These are phyloP conservation scores for Diophrys appendiculata DNA, from an alignment of 73 alveolate genomes.

Conservation along the genomic window DNA sequence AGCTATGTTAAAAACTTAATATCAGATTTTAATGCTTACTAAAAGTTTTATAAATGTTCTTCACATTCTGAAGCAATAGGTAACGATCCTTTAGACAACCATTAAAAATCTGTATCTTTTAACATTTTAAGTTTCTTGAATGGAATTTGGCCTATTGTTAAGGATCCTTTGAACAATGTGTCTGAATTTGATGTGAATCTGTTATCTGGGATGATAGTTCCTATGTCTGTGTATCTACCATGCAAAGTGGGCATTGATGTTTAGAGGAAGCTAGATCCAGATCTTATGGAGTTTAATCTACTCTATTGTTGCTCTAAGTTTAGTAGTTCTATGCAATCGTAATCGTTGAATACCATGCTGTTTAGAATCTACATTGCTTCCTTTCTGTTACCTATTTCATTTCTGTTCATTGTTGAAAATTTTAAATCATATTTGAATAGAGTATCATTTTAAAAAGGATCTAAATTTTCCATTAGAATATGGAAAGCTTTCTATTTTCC, in stretches of 20 bases:
- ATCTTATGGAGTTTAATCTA: no score
- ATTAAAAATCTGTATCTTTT: constrained; percentile 42
- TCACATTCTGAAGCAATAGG: constrained; percentile 22
- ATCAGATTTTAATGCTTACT: constrained; percentile 11
- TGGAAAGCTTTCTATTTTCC: neutral
- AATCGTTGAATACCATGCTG: constrained; percentile 5
- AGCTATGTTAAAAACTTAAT: no score
- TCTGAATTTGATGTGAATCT: no score
- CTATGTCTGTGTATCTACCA: no score
- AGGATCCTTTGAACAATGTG: no score
- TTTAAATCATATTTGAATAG: constrained; percentile 47
- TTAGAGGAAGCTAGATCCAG: no score
- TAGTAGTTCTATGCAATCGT: no score
- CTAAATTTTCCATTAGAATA: neutral
- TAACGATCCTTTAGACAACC: constrained; percentile 35
- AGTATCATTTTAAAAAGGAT: no score
- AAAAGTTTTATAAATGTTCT: constrained; percentile 29
- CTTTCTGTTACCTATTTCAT: constrained; percentile 16
- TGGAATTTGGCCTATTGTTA: neutral
- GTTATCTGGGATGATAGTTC: no score
- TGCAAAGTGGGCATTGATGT: no score
- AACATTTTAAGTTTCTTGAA: constrained; percentile 30
- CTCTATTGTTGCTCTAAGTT: no score
- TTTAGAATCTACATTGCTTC: constrained; percentile 27
- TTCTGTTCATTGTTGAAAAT: constrained; percentile 33